Evolutionary conservation across 768 basidiomycete genomes (phyloP).

Genomic region (Mycena galericulata): DNA sequence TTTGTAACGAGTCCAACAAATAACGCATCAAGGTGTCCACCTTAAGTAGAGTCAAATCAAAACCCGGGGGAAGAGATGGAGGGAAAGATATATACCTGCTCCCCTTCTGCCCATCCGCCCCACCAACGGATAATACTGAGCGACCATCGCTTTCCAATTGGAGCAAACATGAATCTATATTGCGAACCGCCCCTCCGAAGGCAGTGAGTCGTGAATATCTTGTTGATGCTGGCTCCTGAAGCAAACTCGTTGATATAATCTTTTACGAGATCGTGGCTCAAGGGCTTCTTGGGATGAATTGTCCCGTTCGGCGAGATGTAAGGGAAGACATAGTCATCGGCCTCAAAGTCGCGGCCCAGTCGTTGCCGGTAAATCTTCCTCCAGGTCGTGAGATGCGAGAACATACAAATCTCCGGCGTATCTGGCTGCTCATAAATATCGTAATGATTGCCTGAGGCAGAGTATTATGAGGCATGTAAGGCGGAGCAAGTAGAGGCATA

Average conservation of each 20-base stretch:
- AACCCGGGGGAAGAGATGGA: neutral
- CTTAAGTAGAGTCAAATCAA: constrained; percentile 23
- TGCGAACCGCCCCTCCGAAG: constrained; percentile 52
- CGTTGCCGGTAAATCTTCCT: constrained; percentile 31
- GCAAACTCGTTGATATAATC: constrained; percentile 44
- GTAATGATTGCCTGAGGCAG: constrained; percentile 42
- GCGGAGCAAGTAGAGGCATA: neutral
- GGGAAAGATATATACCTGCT: constrained; percentile 43
- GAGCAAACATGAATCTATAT: constrained; percentile 54
- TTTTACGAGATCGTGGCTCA: constrained; percentile 45
- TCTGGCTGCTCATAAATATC: constrained; percentile 50
- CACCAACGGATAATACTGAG: constrained; percentile 52
- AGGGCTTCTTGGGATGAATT: constrained; percentile 36
- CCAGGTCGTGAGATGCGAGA: constrained; percentile 43
- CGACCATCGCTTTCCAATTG: constrained; percentile 48
- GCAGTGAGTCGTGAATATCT: constrained; percentile 48
- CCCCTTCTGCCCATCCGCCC: constrained; percentile 55
- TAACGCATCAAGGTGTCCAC: constrained; percentile 51
- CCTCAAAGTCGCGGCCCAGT: constrained; percentile 36
- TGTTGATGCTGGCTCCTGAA: constrained; percentile 37
- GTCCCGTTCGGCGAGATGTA: constrained; percentile 42
- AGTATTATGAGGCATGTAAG: neutral
- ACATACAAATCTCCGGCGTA: constrained; percentile 44
- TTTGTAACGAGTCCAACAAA: constrained; percentile 48
- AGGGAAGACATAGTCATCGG: constrained; percentile 51